Conservation (phyloP, 805 yeast genomes). For the Hanseniaspora lindneri region DNA sequence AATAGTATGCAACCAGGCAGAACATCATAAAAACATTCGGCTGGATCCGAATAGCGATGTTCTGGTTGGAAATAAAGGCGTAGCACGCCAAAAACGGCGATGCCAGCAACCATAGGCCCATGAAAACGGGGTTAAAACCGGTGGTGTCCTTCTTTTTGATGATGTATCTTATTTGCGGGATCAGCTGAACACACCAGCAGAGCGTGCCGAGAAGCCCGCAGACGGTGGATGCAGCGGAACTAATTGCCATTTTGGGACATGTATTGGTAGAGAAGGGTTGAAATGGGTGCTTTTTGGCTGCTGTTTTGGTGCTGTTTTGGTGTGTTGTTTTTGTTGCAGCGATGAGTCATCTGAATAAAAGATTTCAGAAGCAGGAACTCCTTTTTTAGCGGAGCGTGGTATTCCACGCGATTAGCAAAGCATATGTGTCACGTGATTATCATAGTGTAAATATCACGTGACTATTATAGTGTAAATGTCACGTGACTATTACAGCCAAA, state of each 20-base stretch:
- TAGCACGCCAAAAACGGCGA: conserved; percentile 84
- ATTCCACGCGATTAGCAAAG: too few relatives aligned
- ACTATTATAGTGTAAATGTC: too few relatives aligned
- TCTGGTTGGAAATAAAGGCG: conserved; percentile 57
- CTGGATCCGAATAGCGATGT: conserved; percentile 70
- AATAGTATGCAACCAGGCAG: conserved; percentile 54
- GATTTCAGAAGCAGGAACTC: too few relatives aligned
- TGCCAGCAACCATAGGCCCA: conserved; percentile 65
- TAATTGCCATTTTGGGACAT: conserved; percentile 17
- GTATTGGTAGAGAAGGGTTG: too few relatives aligned
- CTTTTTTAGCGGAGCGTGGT: too few relatives aligned
- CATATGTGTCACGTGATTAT: too few relatives aligned
- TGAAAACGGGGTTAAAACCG: conserved; percentile 82
- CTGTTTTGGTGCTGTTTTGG: too few relatives aligned
- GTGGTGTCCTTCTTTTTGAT: conserved; percentile 65
- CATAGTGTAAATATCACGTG: too few relatives aligned
- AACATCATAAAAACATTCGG: conserved; percentile 72
- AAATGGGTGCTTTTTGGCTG: too few relatives aligned
- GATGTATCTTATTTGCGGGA: conserved; percentile 74
- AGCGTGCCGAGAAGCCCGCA: conserved; percentile 83
- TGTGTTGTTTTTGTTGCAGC: too few relatives aligned
- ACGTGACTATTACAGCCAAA: too few relatives aligned
- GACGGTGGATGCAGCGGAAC: conserved; percentile 49
- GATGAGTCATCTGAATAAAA: too few relatives aligned
- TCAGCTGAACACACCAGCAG: conserved; percentile 81